These are phyloP conservation scores for Fraxinus albicans DNA, from an alignment of 305 asterid species.

Conservation along the genomic window DNA sequence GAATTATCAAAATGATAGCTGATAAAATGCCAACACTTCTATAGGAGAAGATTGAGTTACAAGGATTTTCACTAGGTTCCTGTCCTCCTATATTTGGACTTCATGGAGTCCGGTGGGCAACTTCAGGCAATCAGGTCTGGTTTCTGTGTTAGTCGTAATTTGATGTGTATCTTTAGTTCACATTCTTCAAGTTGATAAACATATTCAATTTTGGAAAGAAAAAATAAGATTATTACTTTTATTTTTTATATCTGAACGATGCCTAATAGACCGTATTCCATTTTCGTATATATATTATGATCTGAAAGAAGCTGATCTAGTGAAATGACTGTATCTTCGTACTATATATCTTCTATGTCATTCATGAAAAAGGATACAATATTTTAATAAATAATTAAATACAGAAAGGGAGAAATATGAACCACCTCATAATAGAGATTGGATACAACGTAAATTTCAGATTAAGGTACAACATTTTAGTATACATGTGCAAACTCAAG, in stretches of 20 bases:
- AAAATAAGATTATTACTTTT: background rate
- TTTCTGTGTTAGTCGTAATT: constrained; percentile 20
- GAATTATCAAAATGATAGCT: background rate
- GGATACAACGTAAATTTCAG: background rate
- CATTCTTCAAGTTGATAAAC: background rate
- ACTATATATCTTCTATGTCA: background rate
- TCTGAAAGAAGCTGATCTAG: background rate
- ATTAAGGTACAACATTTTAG: background rate
- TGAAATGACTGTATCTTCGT: background rate
- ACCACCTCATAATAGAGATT: background rate
- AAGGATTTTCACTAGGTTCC: constrained; percentile 84
- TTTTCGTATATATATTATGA: background rate
- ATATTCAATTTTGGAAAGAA: background rate
- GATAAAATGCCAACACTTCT: constrained; percentile 18
- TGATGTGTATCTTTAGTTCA: background rate
- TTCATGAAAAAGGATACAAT: background rate
- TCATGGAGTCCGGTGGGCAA: constrained; percentile 80
- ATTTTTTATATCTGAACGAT: background rate
- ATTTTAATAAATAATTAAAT: background rate
- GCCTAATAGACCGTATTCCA: background rate
- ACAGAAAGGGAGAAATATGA: background rate
- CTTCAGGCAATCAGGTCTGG: constrained; percentile 87
- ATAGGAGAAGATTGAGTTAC: constrained; percentile 88
- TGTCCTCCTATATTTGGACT: constrained; percentile 81
- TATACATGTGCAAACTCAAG: background rate